phyloP scores from a whole-genome alignment of 176 grass and related monocot species.

The Aegilops umbellulata region DNA sequence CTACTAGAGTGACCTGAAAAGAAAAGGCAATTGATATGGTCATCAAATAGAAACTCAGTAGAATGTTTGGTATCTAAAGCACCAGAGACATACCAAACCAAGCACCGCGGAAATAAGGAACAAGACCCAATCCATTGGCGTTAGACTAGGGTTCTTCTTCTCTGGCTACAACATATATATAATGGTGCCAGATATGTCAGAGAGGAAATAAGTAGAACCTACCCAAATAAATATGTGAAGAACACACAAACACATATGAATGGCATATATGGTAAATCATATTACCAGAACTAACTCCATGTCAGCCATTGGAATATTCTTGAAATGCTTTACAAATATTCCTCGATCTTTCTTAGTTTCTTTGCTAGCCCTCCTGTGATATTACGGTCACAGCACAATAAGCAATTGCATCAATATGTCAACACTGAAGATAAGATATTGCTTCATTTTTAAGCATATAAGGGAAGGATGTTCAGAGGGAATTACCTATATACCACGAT shows the following conservation, averaged over 20 bases:
- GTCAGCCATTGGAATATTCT: conserved; percentile 92
- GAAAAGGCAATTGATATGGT: conserved; percentile 31
- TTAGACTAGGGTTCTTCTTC: conserved; percentile 98
- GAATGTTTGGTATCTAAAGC: not conserved
- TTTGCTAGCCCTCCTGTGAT: conserved; percentile 51
- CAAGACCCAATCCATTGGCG: conserved; percentile 98
- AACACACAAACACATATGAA: not conserved
- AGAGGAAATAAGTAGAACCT: conserved; percentile 11
- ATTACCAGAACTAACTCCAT: conserved; percentile 97
- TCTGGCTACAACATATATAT: conserved; percentile 65
- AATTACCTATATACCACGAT: conserved; percentile 83
- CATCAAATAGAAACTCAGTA: conserved; percentile 19
- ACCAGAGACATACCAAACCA: conserved; percentile 66
- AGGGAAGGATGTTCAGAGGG: not conserved
- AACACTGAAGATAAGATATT: not conserved
- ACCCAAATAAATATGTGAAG: not conserved
- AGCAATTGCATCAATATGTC: not conserved
- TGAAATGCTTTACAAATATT: conserved; percentile 95
- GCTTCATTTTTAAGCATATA: not conserved
- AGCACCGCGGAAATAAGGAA: conserved; percentile 86
- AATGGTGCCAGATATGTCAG: not conserved
- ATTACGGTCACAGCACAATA: conserved; percentile 8
- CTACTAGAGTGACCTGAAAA: conserved; percentile 73
- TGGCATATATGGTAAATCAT: not conserved
- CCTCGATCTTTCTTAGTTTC: conserved; percentile 58